Conservation (phyloP, 495 filamentous ascomycete genomes). For the Podospora sp. region DNA sequence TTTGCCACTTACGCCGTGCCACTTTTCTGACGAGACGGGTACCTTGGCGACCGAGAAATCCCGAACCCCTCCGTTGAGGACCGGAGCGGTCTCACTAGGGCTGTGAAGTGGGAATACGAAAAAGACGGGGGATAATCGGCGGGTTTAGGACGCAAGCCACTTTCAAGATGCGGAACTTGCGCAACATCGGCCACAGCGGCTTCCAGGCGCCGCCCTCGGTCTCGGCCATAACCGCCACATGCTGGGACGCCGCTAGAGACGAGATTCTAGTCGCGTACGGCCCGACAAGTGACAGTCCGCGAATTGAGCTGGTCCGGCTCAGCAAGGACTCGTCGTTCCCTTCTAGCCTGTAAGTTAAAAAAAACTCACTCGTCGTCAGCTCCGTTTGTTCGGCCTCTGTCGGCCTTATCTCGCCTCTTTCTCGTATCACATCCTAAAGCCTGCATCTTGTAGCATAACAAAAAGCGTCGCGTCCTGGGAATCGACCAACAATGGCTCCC, state of each 20-base stretch:
- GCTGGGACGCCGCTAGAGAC: slow-evolving; percentile 76
- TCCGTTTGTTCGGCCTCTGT: neutral
- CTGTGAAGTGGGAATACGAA: slow-evolving; percentile 2
- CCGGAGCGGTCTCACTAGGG: neutral
- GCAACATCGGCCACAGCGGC: slow-evolving; percentile 66
- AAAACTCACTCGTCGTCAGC: neutral
- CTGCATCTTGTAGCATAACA: slow-evolving; percentile 31
- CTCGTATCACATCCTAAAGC: slow-evolving; percentile 19
- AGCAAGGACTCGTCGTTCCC: slow-evolving; percentile 42
- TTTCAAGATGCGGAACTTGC: slow-evolving; percentile 76
- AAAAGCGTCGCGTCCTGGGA: slow-evolving; percentile 80
- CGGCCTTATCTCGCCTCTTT: neutral
- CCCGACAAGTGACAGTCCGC: slow-evolving; percentile 60
- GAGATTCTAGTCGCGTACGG: slow-evolving; percentile 75
- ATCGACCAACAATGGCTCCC: slow-evolving; percentile 66
- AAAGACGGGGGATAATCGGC: neutral
- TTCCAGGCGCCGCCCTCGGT: slow-evolving; percentile 50
- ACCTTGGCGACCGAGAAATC: slow-evolving; percentile 12
- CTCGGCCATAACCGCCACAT: slow-evolving; percentile 62
- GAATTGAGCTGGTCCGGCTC: slow-evolving; percentile 68
- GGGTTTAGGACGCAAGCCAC: neutral
- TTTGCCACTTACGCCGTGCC: slow-evolving; percentile 13
- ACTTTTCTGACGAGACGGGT: slow-evolving; percentile 4
- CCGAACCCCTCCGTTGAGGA: slow-evolving; percentile 7
- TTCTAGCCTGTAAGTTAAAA: slow-evolving; percentile 46